Evolutionary conservation across 2,329 filamentous ascomycete species (phyloP).

Genomic region (Pseudogymnoascus sp.): DNA sequence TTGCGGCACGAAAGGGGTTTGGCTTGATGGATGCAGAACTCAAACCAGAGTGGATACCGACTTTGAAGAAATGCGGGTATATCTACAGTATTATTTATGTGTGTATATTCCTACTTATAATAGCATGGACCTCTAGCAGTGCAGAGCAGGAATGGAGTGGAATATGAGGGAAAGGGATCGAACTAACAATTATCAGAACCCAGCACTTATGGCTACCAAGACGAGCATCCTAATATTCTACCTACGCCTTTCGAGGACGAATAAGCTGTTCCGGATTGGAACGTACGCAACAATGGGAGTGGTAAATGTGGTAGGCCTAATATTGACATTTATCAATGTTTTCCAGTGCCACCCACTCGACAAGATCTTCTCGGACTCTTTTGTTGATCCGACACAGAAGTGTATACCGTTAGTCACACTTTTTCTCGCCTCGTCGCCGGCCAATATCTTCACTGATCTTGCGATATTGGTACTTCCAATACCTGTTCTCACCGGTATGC

Average conservation of each 20-base stretch:
- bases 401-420: slow-evolving; percentile 46
- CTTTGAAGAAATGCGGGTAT: slow-evolving; percentile 53
- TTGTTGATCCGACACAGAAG: not conserved
- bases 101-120: slow-evolving; percentile 22
- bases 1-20: slow-evolving; percentile 55
- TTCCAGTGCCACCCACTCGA: slow-evolving; percentile 71
- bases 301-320: slow-evolving; percentile 69
- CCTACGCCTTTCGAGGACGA: slow-evolving; percentile 66
- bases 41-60: slow-evolving; percentile 35
- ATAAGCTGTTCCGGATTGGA: slow-evolving; percentile 68
- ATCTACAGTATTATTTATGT: slow-evolving; percentile 55
- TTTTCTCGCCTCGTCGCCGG: slow-evolving; percentile 67
- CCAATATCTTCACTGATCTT: slow-evolving; percentile 85
- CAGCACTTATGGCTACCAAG: slow-evolving; percentile 81
- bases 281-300: slow-evolving; percentile 69
- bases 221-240: slow-evolving; percentile 85
- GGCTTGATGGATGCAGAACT: slow-evolving; percentile 59
- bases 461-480: slow-evolving; percentile 80
- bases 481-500: slow-evolving; percentile 77
- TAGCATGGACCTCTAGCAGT: not conserved
- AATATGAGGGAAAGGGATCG: not conserved
- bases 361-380: slow-evolving; percentile 52
- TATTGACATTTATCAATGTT: slow-evolving; percentile 76
- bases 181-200: slow-evolving; percentile 50
- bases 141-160: not conserved